phyloP scores from a whole-genome alignment of 2,329 filamentous ascomycete genomes.

The Didymella pomorum region DNA sequence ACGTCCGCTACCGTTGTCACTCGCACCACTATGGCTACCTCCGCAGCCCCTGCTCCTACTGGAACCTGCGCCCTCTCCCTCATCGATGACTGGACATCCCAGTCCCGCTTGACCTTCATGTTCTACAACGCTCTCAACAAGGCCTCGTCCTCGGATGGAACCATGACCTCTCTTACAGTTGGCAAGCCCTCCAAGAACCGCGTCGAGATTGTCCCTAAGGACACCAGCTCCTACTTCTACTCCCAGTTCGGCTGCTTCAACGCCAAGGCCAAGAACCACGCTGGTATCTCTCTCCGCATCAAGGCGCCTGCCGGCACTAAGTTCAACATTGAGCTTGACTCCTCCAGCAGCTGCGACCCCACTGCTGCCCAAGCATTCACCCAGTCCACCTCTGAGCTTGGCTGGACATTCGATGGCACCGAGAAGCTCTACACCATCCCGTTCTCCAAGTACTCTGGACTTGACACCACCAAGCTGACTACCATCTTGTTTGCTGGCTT shows the following conservation, averaged over 20 bases:
- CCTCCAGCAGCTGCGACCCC: constrained; percentile 57
- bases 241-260: constrained; percentile 64
- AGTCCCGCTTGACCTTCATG: constrained; percentile 68
- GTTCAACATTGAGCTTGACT: constrained; percentile 62
- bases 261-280: constrained; percentile 57
- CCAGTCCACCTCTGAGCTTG: constrained; percentile 59
- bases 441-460: constrained; percentile 60
- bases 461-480: constrained; percentile 62
- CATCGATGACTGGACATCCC: constrained; percentile 68
- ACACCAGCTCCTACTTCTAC: constrained; percentile 65
- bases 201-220: constrained; percentile 61
- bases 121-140: constrained; percentile 67
- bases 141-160: constrained; percentile 64
- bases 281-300: constrained; percentile 65
- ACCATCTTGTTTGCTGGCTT: constrained; percentile 62
- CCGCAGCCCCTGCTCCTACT: constrained; percentile 29
- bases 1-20: constrained; percentile 14
- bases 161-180: constrained; percentile 66
- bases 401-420: constrained; percentile 68
- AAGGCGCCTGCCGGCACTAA: constrained; percentile 61
- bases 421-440: constrained; percentile 68
- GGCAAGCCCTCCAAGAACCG: constrained; percentile 54
- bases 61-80: constrained; percentile 56
- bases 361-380: constrained; percentile 46
- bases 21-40: constrained; percentile 17